Evolutionary conservation across 2,329 filamentous ascomycete genomes (phyloP).

Genomic region (Aspergillus sp.): DNA sequence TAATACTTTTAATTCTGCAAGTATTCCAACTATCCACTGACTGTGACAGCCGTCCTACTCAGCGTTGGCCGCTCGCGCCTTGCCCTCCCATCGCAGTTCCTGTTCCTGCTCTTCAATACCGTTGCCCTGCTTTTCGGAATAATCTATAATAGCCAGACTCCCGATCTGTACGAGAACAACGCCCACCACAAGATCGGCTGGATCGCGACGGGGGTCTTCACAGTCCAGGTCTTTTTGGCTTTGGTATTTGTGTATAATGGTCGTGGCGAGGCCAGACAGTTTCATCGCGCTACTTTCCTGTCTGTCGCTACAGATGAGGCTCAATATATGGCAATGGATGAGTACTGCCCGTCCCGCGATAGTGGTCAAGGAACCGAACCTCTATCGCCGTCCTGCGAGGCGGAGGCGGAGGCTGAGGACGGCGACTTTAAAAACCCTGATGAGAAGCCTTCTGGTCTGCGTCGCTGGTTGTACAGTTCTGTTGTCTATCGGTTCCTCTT

Average conservation of each 20-base stretch:
- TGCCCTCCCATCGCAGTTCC: conserved; percentile 57
- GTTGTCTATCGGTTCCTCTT: conserved; percentile 54
- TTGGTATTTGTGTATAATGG: conserved; percentile 63
- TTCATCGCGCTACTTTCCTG: conserved; percentile 49
- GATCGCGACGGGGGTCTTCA: conserved; percentile 72
- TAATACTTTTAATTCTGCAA: conserved; percentile 35
- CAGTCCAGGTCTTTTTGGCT: conserved; percentile 68
- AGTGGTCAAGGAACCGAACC: conserved; percentile 73
- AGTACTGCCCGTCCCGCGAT: conserved; percentile 65
- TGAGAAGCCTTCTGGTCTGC: conserved; percentile 42
- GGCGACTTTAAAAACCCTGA: conserved; percentile 47
- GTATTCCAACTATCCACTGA: background rate
- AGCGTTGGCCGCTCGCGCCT: conserved; percentile 77
- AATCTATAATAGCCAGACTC: conserved; percentile 22
- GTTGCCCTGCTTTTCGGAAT: conserved; percentile 20
- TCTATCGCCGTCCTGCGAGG: conserved; percentile 53
- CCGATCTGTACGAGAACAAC: conserved; percentile 23
- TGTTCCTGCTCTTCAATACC: conserved; percentile 20
- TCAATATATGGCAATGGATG: conserved; percentile 17
- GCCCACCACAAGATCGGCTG: conserved; percentile 49
- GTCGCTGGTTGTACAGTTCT: conserved; percentile 25
- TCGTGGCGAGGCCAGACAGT: conserved; percentile 53
- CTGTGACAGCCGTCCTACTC: conserved; percentile 70
- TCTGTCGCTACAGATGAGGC: conserved; percentile 57
- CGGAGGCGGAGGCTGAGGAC: conserved; percentile 49